Evolutionary conservation across 345 rosid genomes (phyloP).

Genomic region (Citrus mangshanensis): DNA sequence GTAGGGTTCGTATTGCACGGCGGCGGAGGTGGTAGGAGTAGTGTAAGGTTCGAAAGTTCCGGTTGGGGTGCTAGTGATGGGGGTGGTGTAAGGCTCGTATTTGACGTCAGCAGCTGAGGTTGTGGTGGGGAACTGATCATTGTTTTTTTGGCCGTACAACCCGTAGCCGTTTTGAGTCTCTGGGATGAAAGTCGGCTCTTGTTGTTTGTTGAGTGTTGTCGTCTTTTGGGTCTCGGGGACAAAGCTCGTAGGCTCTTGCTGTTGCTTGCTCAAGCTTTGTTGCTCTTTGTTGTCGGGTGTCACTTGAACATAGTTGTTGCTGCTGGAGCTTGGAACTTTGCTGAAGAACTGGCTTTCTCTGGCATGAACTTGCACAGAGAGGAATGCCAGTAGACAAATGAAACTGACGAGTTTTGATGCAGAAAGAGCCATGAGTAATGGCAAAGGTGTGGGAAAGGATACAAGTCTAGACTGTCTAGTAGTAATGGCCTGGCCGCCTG

Average conservation of each 20-base stretch:
- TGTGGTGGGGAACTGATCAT: constrained; percentile 23
- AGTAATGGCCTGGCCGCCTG: too few species aligned
- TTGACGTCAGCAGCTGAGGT: constrained; percentile 1
- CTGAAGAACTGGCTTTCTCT: constrained; percentile 41
- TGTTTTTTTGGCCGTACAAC: constrained; percentile 40
- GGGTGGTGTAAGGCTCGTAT: constrained; percentile 21
- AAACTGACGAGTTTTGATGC: constrained; percentile 19
- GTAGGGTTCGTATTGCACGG: constrained; percentile 22
- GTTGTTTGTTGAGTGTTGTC: constrained; percentile 15
- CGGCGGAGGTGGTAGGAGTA: constrained; percentile 10
- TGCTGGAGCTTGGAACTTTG: constrained; percentile 26
- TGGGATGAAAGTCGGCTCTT: constrained; percentile 19
- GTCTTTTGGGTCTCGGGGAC: background rate
- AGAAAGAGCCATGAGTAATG: constrained; percentile 21
- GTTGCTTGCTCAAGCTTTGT: constrained; percentile 9
- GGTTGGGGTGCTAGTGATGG: constrained; percentile 5
- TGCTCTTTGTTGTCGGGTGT: constrained; percentile 6
- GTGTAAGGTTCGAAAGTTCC: constrained; percentile 14
- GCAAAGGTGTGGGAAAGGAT: background rate
- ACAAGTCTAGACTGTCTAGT: too few species aligned
- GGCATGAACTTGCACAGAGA: constrained; percentile 20
- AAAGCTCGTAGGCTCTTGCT: background rate
- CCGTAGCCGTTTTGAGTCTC: constrained; percentile 52
- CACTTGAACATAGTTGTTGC: constrained; percentile 14
- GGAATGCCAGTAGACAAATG: constrained; percentile 17